phyloP scores from a whole-genome alignment of 2,329 filamentous ascomycete genomes.

The Colletotrichum truncatum region DNA sequence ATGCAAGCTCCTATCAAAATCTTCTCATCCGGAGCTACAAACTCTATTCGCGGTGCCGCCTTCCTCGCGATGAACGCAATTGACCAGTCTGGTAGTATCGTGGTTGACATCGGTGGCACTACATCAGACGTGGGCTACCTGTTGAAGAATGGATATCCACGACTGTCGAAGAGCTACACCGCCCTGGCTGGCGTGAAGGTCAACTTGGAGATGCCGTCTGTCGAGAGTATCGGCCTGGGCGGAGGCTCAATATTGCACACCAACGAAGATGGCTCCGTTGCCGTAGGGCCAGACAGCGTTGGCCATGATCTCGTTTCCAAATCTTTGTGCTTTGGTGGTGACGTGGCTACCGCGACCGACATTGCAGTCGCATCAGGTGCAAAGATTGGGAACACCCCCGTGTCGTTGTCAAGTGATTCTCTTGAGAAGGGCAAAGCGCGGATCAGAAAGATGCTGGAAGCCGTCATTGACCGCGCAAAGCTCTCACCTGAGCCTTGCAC shows the following conservation, averaged over 20 bases:
- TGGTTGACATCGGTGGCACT: constrained; percentile 36
- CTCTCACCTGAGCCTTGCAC: constrained; percentile 33
- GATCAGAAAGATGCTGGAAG: constrained; percentile 33
- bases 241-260: constrained; percentile 32
- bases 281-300: constrained; percentile 37
- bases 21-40: constrained; percentile 37
- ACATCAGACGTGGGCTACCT: constrained; percentile 35
- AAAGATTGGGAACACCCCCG: neutral
- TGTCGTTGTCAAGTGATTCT: neutral
- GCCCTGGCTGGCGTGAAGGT: constrained; percentile 34
- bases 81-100: constrained; percentile 26
- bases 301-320: constrained; percentile 34
- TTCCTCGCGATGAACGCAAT: constrained; percentile 27
- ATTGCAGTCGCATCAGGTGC: constrained; percentile 31
- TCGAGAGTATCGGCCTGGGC: constrained; percentile 35
- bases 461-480: constrained; percentile 35
- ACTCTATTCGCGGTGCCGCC: constrained; percentile 36
- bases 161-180: constrained; percentile 35
- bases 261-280: neutral
- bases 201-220: constrained; percentile 36
- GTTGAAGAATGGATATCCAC: constrained; percentile 34
- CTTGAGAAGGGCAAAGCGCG: constrained; percentile 16
- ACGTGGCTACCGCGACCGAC: constrained; percentile 34
- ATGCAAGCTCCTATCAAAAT: constrained; percentile 33
- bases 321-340: constrained; percentile 35